phyloP scores from a whole-genome alignment of 345 rosid genomes.

The Zanthoxylum bungeanum region DNA sequence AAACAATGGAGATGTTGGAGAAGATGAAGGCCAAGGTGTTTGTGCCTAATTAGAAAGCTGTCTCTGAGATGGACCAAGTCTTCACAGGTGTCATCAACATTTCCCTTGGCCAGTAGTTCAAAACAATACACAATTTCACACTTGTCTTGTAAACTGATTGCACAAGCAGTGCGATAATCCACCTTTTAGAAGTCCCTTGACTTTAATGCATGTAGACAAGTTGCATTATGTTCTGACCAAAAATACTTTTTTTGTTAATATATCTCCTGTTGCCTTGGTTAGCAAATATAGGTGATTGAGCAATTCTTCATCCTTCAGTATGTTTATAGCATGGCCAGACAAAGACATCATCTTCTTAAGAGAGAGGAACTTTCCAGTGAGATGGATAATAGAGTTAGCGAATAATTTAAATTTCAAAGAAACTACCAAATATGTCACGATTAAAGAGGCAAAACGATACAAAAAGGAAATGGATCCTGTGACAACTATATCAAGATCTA shows the following conservation, averaged over 20 bases:
- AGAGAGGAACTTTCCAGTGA: not conserved
- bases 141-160: not conserved
- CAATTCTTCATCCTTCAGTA: not conserved
- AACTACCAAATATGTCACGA: not conserved
- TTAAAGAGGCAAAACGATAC: not conserved
- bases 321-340: not conserved
- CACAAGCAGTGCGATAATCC: not conserved
- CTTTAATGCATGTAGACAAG: too few species aligned
- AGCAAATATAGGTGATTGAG: too few species aligned
- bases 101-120: constrained; percentile 42
- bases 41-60: constrained; percentile 47
- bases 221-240: not conserved
- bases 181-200: not conserved
- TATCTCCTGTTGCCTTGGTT: not conserved
- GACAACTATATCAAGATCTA: not conserved
- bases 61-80: constrained; percentile 43
- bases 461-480: constrained; percentile 5
- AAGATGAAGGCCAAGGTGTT: constrained; percentile 53
- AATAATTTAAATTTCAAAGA: not conserved
- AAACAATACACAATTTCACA: too few species aligned
- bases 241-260: not conserved
- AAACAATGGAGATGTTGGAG: constrained; percentile 41
- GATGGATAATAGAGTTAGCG: not conserved
- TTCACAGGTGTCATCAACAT: constrained; percentile 40
- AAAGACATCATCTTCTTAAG: not conserved